phyloP scores from a whole-genome alignment of 1,284 basidiomycete species.

The Sutorius eximius region DNA sequence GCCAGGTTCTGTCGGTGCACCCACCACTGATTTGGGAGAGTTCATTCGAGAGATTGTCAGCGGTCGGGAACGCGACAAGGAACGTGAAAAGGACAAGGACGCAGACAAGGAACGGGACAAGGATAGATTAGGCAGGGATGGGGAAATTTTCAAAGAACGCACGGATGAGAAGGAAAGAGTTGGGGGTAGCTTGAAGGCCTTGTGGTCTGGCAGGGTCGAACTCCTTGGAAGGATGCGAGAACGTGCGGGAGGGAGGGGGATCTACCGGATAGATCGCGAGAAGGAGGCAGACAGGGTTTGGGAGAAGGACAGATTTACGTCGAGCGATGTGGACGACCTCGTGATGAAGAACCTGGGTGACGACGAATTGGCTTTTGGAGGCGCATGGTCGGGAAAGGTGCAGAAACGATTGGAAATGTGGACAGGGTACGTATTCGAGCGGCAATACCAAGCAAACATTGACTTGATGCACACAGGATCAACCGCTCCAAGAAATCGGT shows the following conservation, averaged over 20 bases:
- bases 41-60: slow-evolving; percentile 35
- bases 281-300: slow-evolving; percentile 14
- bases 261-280: slow-evolving; percentile 19
- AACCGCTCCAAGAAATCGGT: slow-evolving; percentile 36
- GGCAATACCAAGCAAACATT: not conserved
- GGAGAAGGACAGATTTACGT: slow-evolving; percentile 25
- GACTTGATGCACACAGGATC: slow-evolving; percentile 24
- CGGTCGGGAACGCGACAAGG: slow-evolving; percentile 35
- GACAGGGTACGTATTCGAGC: slow-evolving; percentile 54
- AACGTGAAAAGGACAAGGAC: slow-evolving; percentile 29
- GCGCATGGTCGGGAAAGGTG: slow-evolving; percentile 59
- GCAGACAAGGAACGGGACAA: slow-evolving; percentile 34
- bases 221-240: slow-evolving; percentile 32
- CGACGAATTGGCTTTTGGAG: slow-evolving; percentile 40
- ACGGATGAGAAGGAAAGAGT: slow-evolving; percentile 38
- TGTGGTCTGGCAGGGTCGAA: slow-evolving; percentile 37
- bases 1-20: slow-evolving; percentile 40
- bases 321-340: slow-evolving; percentile 37
- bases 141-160: slow-evolving; percentile 35
- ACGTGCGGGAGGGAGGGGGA: slow-evolving; percentile 26
- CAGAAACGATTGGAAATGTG: slow-evolving; percentile 70
- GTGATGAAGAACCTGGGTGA: slow-evolving; percentile 25
- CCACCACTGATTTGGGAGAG: slow-evolving; percentile 46
- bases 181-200: slow-evolving; percentile 35
- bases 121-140: slow-evolving; percentile 36